Base-by-base conservation (phyloP, 2,329 filamentous ascomycete genomes). In the Botrytis hyacinthi region DNA sequence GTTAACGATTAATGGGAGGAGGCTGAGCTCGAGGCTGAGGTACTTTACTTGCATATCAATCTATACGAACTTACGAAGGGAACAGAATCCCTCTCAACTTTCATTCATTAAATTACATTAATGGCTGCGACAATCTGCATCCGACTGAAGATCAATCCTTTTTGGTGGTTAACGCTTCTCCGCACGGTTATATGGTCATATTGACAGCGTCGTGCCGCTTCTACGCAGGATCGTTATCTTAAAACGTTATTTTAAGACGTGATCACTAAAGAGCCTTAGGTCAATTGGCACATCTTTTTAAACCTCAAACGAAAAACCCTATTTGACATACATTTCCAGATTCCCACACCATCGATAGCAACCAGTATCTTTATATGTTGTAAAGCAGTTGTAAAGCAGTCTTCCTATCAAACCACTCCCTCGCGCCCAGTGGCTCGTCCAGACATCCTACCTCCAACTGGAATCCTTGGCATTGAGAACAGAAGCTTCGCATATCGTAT, bases 311-410 rank as follows among this genome's bases (percentile, higher is more conserved):
- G 5, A 54, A 29, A 54, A 29, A 29, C 10, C 5, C 51, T 7
- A 18, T 54, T 54, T 37, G 3, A 29, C 26, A 18, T 29, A 29
- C 51, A 54, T 54, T 8, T n/a, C 5, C 29, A 29, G 51, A 54
- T 14, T 54, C n/a, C n/a, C 51, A 54, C 51, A 8, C n/a, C 51
- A n/a, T 29, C 26, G 46, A 40, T 10, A 29, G 18, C 46, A 54
- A 12, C 32, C 32, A 67, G 35, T 48, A 3, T 22, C 8, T 18
- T 3, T 26, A 26, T 10, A 4, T 22, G n/a, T 44, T 63, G 26
- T 63, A 67, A 40, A 67, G 65, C 66, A 57, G n/a, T 44, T 63
- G 26, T 63, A 67, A 40, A 67, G 65, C 66, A 57, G 48, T 48
- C n/a, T 40, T 68, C 26, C 35, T 29, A 37, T 54, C 46, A 29